Conservation (phyloP, 1,139 yeast species). For the Candida mesenterica region DNA sequence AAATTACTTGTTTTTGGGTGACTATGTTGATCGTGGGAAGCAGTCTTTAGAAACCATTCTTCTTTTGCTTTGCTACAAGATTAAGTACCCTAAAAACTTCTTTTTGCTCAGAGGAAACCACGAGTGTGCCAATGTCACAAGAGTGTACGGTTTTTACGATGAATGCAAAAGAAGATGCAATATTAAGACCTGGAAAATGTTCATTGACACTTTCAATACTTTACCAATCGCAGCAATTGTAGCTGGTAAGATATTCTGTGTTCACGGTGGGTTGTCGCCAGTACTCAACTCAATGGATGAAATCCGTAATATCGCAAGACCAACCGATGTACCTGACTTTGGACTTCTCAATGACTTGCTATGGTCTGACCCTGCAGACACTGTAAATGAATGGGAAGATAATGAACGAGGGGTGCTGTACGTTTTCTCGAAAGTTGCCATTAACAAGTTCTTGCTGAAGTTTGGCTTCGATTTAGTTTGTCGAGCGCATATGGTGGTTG, state of each 20-base stretch:
- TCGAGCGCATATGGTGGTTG: conserved; percentile 98
- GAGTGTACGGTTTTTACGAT: conserved; percentile 95
- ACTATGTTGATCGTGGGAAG: conserved; percentile 95
- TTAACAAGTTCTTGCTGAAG: conserved; percentile 80
- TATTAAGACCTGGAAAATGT: conserved; percentile 89
- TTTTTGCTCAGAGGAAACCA: conserved; percentile 91
- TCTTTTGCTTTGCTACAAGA: conserved; percentile 82
- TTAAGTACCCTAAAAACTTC: conserved; percentile 94
- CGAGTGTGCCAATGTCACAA: conserved; percentile 93
- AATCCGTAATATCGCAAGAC: conserved; percentile 85
- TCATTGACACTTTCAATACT: conserved; percentile 91
- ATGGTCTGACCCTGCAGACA: conserved; percentile 98
- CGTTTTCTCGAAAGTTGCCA: conserved; percentile 90
- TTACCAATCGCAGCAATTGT: conserved; percentile 94
- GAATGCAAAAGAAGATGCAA: conserved; percentile 89
- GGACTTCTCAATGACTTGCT: conserved; percentile 87
- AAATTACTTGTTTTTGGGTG: conserved; percentile 89
- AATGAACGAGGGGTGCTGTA: conserved; percentile 97
- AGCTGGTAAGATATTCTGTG: conserved; percentile 94
- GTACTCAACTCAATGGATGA: conserved; percentile 89
- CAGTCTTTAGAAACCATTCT: conserved; percentile 90
- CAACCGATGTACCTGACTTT: conserved; percentile 96
- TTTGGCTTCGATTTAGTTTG: conserved; percentile 94
- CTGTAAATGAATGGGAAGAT: conserved; percentile 95
- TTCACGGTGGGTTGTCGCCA: conserved; percentile 95